Evolutionary conservation across 2,329 filamentous ascomycete genomes (phyloP), one percentile per base, ranked within the genome.

Genomic region (Chlorencoelia australis): DNA sequence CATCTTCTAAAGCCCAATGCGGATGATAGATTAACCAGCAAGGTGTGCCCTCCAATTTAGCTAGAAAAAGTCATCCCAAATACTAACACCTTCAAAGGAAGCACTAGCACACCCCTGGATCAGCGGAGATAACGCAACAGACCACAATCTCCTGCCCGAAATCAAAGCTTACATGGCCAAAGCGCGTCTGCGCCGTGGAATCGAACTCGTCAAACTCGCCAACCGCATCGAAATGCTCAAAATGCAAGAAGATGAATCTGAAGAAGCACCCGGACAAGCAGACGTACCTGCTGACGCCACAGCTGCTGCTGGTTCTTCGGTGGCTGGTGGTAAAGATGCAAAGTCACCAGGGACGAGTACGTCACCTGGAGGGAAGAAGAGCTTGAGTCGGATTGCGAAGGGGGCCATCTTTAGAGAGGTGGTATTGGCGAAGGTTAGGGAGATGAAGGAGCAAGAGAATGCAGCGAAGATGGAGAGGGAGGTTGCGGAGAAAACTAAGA

Each of bases 141-240:
- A 96, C 62, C 87, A 95, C 75, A 88, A 98, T 70, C 74, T 98
- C 73, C 67, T 98, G 60, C 91, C 91, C 49, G 91, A 98, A 67
- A 93, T 98, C 69, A 84, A 83, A 63, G 82, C 87, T 35, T 94
- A 91, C 67, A 86, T 93, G 62, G 82, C 88, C 45, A 87, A 87
- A 62, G 85, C 86, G 39, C 86, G 87, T 44, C 81, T 98, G 50
- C 82, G 82, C 61, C 82, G 89, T 46, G 89, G 88, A 53, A 93
- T 98, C 65, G 86, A 96, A 63, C 79, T 94, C 55, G 83, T 96
- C 68, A 95, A 94, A 65, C 76, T 98, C 37, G 79, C 86, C 47
- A 95, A 95, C 65, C 84, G 89, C 46, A 96, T 98, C 65, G 86
- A 94, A 59, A 74, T 83, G 20, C 80, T 98, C 65, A 94, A 87